Evolutionary conservation across 2,329 filamentous ascomycete species (phyloP).

Genomic region (Neoarthrinium moseri): DNA sequence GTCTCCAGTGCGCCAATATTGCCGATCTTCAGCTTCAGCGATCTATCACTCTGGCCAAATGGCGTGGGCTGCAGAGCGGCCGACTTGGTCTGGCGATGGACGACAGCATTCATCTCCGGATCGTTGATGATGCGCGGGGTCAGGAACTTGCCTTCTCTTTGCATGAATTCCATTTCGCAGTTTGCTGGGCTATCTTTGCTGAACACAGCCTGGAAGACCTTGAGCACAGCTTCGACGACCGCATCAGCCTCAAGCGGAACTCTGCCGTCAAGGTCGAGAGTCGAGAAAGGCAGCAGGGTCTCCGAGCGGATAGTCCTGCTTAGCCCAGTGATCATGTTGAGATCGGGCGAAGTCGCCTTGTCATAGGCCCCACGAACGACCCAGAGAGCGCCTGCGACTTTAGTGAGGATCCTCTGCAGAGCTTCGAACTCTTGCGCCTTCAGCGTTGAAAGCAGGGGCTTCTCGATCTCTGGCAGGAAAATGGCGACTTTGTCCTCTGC

Average conservation of each 20-base stretch:
- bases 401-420: conserved; percentile 26
- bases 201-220: conserved; percentile 36
- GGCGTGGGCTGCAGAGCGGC: conserved; percentile 33
- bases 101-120: conserved; percentile 37
- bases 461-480: conserved; percentile 43
- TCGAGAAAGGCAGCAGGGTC: conserved; percentile 29
- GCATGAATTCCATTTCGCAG: conserved; percentile 42
- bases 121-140: conserved; percentile 39
- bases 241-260: conserved; percentile 17
- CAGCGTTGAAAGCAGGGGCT: conserved; percentile 39
- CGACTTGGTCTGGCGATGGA: conserved; percentile 40
- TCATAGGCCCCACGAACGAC: conserved; percentile 32
- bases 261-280: conserved; percentile 28
- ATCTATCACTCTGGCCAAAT: conserved; percentile 31
- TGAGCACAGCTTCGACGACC: conserved; percentile 22
- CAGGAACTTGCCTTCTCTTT: conserved; percentile 35
- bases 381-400: conserved; percentile 33
- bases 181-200: conserved; percentile 26
- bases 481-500: conserved; percentile 37
- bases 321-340: conserved; percentile 31
- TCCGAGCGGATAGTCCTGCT: conserved; percentile 33
- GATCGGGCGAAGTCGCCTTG: conserved; percentile 27
- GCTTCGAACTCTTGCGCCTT: conserved; percentile 34
- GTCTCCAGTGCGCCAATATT: conserved; percentile 27
- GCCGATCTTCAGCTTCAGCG: conserved; percentile 24